phyloP scores from a whole-genome alignment of 441 rosid genomes.

The Corymbia calophylla region DNA sequence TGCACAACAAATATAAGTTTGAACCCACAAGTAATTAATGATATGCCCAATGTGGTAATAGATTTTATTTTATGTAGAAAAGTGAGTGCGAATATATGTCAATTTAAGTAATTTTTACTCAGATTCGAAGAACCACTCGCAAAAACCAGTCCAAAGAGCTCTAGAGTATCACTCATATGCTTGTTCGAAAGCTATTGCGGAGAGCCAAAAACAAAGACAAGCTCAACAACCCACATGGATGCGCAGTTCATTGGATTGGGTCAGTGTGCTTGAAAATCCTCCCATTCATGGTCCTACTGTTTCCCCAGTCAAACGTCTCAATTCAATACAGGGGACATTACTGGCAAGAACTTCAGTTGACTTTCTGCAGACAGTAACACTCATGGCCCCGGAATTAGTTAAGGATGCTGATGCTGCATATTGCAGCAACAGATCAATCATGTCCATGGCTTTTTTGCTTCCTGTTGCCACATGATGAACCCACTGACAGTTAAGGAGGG shows the following conservation, averaged over 20 bases:
- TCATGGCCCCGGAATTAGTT: not conserved
- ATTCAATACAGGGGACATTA: not conserved
- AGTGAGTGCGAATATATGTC: accelerated
- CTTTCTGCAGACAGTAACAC: not conserved
- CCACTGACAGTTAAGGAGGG: not conserved
- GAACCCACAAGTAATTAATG: not conserved
- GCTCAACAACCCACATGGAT: not conserved
- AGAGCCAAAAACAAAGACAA: not conserved
- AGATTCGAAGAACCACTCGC: not conserved
- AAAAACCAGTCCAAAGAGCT: not conserved
- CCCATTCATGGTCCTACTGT: not conserved
- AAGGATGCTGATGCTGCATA: not conserved
- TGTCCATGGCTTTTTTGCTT: not conserved
- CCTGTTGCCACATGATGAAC: not conserved
- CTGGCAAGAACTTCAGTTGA: not conserved
- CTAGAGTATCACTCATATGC: not conserved
- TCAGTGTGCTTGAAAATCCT: not conserved
- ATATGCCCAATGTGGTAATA: not conserved
- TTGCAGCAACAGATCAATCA: not conserved
- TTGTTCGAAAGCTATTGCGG: not conserved
- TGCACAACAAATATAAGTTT: not conserved
- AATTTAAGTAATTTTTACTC: not conserved
- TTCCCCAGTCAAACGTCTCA: not conserved
- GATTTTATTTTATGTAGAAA: not conserved
- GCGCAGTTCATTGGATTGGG: not conserved